These are phyloP conservation scores for Dysphania ambrosioides DNA, from an alignment of 148 eudicot genomes.

Conservation along the genomic window DNA sequence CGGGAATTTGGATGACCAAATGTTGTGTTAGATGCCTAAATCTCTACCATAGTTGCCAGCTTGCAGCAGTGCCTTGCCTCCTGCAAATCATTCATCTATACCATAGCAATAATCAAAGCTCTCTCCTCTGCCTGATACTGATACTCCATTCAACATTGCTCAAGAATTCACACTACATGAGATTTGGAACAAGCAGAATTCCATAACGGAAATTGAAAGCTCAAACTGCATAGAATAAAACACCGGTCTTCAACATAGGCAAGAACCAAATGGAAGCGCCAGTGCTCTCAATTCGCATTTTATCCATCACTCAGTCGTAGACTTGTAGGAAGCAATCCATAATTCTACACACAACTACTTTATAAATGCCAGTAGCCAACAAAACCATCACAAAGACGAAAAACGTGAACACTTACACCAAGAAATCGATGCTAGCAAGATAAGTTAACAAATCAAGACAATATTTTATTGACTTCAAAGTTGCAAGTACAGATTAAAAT, in stretches of 20 bases:
- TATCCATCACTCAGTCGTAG: background rate
- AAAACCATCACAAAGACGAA: conserved; percentile 4
- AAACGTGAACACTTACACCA: background rate
- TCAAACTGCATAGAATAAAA: background rate
- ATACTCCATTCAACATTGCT: background rate
- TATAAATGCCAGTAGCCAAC: conserved; percentile 7
- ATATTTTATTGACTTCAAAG: conserved; percentile 3
- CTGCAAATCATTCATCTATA: background rate
- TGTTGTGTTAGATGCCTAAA: background rate
- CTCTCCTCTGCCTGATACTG: background rate
- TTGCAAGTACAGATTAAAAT: conserved; percentile 2
- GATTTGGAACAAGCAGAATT: background rate
- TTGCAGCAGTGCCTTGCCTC: background rate
- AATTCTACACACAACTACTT: background rate
- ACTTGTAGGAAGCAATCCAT: background rate
- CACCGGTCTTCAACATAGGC: background rate
- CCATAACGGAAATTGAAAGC: background rate
- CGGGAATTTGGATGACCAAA: background rate
- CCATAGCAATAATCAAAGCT: background rate
- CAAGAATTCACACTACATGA: background rate
- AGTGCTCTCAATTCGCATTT: background rate
- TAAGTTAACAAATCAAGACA: background rate
- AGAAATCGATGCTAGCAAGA: background rate
- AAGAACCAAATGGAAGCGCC: background rate
- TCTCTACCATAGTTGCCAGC: background rate